phyloP scores from a whole-genome alignment of 1,139 yeast genomes.

The Pichia sp. region DNA sequence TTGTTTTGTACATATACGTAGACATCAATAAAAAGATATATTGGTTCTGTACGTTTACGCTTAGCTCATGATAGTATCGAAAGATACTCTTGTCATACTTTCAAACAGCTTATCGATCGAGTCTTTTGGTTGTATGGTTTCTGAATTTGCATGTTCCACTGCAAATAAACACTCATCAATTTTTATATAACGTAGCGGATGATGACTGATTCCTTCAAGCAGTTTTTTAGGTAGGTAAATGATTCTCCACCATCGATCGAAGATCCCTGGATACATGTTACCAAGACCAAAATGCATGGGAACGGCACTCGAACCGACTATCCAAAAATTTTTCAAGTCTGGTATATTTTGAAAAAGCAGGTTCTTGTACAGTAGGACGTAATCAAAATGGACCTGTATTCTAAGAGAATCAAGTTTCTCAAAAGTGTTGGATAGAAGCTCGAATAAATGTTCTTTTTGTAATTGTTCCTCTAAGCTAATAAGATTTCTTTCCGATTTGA shows the following conservation, averaged over 20 bases:
- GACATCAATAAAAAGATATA: background rate
- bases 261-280: constrained; percentile 49
- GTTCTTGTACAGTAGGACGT: constrained; percentile 21
- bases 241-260: constrained; percentile 55
- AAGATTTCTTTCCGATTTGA: constrained; percentile 36
- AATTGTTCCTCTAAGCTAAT: constrained; percentile 34
- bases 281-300: constrained; percentile 55
- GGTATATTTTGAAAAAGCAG: constrained; percentile 29
- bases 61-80: background rate
- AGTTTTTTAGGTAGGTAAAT: constrained; percentile 41
- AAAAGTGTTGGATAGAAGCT: constrained; percentile 14
- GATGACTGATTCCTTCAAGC: constrained; percentile 28
- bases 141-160: constrained; percentile 17
- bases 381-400: constrained; percentile 36
- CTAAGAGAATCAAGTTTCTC: constrained; percentile 34
- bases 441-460: constrained; percentile 20
- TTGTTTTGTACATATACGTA: constrained; percentile 1
- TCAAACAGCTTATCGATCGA: constrained; percentile 45
- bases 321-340: constrained; percentile 37
- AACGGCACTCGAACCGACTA: constrained; percentile 50
- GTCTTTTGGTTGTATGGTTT: constrained; percentile 38
- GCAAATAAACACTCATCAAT: constrained; percentile 39
- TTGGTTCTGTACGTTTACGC: background rate
- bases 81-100: constrained; percentile 21
- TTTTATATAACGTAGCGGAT: constrained; percentile 41